phyloP scores from a whole-genome alignment of 2,329 filamentous ascomycete genomes.

The Zasmidium angulare region DNA sequence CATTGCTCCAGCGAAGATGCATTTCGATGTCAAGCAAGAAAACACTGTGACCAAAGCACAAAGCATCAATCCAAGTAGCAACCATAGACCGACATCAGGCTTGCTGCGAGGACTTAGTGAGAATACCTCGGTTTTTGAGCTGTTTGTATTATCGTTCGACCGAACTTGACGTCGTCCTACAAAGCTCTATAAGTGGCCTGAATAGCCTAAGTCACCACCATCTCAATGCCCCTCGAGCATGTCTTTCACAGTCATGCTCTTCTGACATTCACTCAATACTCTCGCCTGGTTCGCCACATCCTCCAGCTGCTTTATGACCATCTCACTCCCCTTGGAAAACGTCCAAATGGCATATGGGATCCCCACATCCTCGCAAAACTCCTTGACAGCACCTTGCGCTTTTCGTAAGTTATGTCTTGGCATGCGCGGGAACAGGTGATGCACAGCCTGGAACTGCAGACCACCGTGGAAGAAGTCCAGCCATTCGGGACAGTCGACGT shows the following conservation, averaged over 20 bases:
- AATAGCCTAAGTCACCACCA: no score
- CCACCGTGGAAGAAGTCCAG: slow-evolving; percentile 72
- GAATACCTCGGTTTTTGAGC: no score
- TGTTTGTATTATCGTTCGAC: no score
- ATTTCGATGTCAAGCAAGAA: no score
- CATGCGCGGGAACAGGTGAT: slow-evolving; percentile 68
- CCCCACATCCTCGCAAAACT: slow-evolving; percentile 64
- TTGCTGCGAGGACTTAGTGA: no score
- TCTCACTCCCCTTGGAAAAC: slow-evolving; percentile 63
- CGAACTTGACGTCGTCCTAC: no score
- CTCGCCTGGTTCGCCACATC: slow-evolving; percentile 63
- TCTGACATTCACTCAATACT: slow-evolving; percentile 58
- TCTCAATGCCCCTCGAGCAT: slow-evolving; percentile 30
- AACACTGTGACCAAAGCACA: no score
- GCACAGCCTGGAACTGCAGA: slow-evolving; percentile 70
- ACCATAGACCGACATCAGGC: no score
- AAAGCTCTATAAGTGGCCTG: no score
- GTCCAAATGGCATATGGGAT: slow-evolving; percentile 63
- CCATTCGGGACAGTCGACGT: slow-evolving; percentile 71
- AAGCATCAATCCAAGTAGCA: no score
- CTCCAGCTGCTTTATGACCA: slow-evolving; percentile 54
- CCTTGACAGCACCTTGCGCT: slow-evolving; percentile 59
- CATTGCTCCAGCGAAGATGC: no score
- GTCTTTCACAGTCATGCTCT: slow-evolving; percentile 37
- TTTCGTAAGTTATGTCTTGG: slow-evolving; percentile 67